Evolutionary conservation across 2,329 filamentous ascomycete genomes (phyloP).

Genomic region (Tolypocladium tropicale): DNA sequence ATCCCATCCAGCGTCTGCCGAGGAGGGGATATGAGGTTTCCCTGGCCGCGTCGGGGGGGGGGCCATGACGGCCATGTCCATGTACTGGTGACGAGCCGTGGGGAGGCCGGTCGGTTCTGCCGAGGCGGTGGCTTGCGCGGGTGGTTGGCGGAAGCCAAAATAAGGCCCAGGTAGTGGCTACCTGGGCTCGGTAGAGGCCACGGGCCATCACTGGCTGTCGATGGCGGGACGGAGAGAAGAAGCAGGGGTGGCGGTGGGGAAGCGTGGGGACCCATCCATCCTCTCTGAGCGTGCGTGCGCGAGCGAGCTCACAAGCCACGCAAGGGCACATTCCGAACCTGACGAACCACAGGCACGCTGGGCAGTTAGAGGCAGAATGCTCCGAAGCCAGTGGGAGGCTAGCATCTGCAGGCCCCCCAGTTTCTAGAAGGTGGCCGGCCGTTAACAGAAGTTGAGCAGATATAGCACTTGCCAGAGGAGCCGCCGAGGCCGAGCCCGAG

Average conservation of each 20-base stretch:
- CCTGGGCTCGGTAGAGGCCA: constrained; percentile 2
- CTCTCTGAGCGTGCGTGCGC: neutral
- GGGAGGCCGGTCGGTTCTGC: constrained; percentile 3
- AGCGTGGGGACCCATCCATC: neutral
- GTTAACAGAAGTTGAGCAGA: constrained; percentile 11
- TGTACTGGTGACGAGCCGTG: constrained; percentile 17
- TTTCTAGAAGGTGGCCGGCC: constrained; percentile 21
- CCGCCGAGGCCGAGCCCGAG: neutral
- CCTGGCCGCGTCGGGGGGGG: neutral
- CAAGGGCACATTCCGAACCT: constrained; percentile 8
- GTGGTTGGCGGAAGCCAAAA: constrained; percentile 2
- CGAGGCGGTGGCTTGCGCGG: constrained; percentile 3
- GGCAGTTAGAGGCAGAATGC: constrained; percentile 18
- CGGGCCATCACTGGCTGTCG: neutral
- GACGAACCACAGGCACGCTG: constrained; percentile 5
- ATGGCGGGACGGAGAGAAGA: constrained; percentile 2
- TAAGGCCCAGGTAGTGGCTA: constrained; percentile 4
- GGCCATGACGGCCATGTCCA: constrained; percentile 3
- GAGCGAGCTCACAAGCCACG: constrained; percentile 5
- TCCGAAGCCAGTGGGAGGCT: constrained; percentile 16
- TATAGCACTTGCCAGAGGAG: neutral
- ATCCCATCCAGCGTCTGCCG: constrained; percentile 21
- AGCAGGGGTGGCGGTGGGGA: constrained; percentile 1
- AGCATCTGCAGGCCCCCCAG: constrained; percentile 11
- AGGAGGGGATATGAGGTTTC: constrained; percentile 10